Base-by-base conservation (phyloP, 306 rosid species). In the Cajanus cajan region DNA sequence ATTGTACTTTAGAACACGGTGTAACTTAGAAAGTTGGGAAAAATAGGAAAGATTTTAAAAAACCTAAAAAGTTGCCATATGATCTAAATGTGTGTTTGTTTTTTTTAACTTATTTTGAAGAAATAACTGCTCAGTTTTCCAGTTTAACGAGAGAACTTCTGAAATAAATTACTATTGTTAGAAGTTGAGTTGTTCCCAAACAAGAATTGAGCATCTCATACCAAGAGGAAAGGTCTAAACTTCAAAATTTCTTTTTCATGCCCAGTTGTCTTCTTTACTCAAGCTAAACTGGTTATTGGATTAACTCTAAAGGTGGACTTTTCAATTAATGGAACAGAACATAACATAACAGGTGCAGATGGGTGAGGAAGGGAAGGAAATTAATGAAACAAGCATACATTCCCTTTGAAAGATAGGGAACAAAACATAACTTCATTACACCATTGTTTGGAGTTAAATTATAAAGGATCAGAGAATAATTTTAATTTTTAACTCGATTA, bases 21-120 rank as follows among this genome's bases (percentile, higher is more conserved):
- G 64, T 66, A 63, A 63, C 25, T 71, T 59, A 1, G 71, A 16
- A 80, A 51, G 55, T 43, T 15, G 24, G 68, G 28, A 67, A 59
- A 58, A 47, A 68, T 72, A 13, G 48, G 41, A 76, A 76, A 18
- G 34, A 68, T 34, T 34, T 33, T 44, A 2, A 63, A 73, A 67
- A 75, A 28, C 9, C 44, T 11, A 69, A 36, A 21, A 57, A 15
- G 16, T 67, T 67, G 22, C 9, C 64, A 36, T 68, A 45, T 54
- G 21, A 66, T 52, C 37, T 55, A 55, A 55, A 55, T 24, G 4
- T 22, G 6, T 54, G 22, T 10, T 57, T 57, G 64, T n/a, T n/a
- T n/a, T n/a, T n/a, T 57, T 22, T 22, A 57, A 57, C 8, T 55
- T 24, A 24, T 24, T 13, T 22, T 57, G 18, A 19, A n/a, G n/a